Conservation (phyloP, 352 stramenopile species). For the Phytopythium oedochilum region DNA sequence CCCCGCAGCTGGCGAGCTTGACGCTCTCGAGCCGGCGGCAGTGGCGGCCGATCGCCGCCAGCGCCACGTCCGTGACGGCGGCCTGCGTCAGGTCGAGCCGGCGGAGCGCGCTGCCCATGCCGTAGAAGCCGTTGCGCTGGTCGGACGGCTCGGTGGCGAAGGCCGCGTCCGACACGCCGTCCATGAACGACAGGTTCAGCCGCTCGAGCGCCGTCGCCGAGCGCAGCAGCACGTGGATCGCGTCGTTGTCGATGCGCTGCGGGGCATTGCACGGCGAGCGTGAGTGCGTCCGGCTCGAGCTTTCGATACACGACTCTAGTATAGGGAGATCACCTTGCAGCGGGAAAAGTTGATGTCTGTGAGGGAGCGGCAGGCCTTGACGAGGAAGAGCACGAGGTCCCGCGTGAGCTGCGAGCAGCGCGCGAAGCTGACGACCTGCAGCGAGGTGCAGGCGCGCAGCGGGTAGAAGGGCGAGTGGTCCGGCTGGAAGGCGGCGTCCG, state of each 20-base stretch:
- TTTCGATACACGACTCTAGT: no score
- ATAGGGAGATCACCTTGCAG: constrained; percentile 49
- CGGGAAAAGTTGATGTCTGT: constrained; percentile 77
- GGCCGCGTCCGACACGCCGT: constrained; percentile 52
- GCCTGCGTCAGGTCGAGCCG: constrained; percentile 72
- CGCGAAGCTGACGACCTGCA: constrained; percentile 75
- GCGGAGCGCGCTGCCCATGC: constrained; percentile 39
- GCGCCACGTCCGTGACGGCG: constrained; percentile 58
- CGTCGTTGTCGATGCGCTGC: constrained; percentile 74
- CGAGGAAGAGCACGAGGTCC: constrained; percentile 70
- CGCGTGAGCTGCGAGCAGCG: constrained; percentile 80
- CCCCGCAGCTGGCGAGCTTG: constrained; percentile 68
- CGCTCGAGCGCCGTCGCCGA: constrained; percentile 53
- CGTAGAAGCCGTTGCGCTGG: constrained; percentile 35
- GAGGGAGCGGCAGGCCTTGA: constrained; percentile 72
- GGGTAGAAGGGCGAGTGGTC: constrained; percentile 71
- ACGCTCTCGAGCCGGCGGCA: constrained; percentile 63
- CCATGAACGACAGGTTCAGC: constrained; percentile 84
- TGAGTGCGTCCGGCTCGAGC: no score
- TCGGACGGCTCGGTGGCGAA: constrained; percentile 47
- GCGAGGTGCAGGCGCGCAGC: constrained; percentile 64
- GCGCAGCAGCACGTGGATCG: constrained; percentile 59
- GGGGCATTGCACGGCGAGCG: background rate
- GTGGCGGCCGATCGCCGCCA: constrained; percentile 57
- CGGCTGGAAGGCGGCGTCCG: constrained; percentile 81